Evolutionary conservation across 2,329 filamentous ascomycete species (phyloP).

Genomic region (Botrytis squamosa): DNA sequence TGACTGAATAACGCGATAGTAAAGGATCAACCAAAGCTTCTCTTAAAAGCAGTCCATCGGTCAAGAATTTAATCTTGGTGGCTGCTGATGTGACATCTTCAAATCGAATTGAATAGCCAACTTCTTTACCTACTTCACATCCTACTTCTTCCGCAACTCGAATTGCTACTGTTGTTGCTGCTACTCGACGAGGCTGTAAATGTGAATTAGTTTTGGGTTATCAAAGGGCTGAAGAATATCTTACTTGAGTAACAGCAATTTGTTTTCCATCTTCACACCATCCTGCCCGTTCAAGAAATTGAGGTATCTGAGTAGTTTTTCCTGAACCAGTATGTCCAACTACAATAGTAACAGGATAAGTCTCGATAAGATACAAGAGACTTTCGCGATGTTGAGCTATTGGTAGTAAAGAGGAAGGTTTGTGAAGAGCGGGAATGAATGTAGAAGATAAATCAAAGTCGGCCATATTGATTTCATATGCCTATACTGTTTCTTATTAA

Average conservation of each 20-base stretch:
- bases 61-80: slow-evolving; percentile 92
- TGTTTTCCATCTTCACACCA: slow-evolving; percentile 83
- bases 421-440: slow-evolving; percentile 81
- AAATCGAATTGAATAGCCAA: slow-evolving; percentile 89
- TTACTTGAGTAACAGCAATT: slow-evolving; percentile 87
- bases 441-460: slow-evolving; percentile 56
- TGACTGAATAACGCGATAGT: slow-evolving; percentile 85
- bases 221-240: slow-evolving; percentile 7
- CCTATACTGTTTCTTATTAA: neutral
- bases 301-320: slow-evolving; percentile 94
- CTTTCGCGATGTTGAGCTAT: slow-evolving; percentile 80
- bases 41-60: slow-evolving; percentile 84
- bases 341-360: slow-evolving; percentile 78
- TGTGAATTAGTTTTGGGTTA: slow-evolving; percentile 19
- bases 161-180: slow-evolving; percentile 83
- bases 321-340: slow-evolving; percentile 93
- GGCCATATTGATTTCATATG: slow-evolving; percentile 33
- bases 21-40: slow-evolving; percentile 93
- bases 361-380: slow-evolving; percentile 84
- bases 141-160: slow-evolving; percentile 87
- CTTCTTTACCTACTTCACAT: slow-evolving; percentile 83
- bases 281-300: slow-evolving; percentile 82
- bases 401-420: slow-evolving; percentile 77
- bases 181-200: slow-evolving; percentile 76
- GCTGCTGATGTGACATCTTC: slow-evolving; percentile 85